Evolutionary conservation across 1,139 yeast species (phyloP), one percentile per base, ranked within the genome.

Genomic region (Pichia norvegensis): DNA sequence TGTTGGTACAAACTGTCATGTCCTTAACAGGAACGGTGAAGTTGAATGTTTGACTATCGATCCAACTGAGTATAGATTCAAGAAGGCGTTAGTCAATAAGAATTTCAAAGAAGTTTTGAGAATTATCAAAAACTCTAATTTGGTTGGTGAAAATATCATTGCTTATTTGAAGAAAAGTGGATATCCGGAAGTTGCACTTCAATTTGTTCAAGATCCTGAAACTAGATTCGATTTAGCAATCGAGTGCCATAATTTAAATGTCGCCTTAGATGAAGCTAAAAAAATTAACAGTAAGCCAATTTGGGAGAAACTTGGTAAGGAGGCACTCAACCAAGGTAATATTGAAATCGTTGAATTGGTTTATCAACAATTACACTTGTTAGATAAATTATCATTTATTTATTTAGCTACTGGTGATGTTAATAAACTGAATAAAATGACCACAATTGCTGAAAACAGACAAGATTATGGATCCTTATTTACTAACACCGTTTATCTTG

Each of bases 101-200:
- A 88, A 92, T 65, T 92, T 87, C 68, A 80, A 80, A 54, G 98
- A 94, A 67, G 97, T 94, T 22, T 74, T 92, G 55, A 79, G 96
- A 57, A 79, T 94, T 55, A 92, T 94, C 65, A 82, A 80, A 60
- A 81, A 76, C 51, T 90, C 97, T 25, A 88, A 86, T 61, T 75
- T 94, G 61, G 98, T 94, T 46, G 99, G 99, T 54, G 97, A 94
- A 69, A 88, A 90, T 64, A 92, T 94, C 61, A 90, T 94, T 64
- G 92, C 95, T 8, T 94, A 92, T 65, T 74, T 94, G 60, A 96
- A 94, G 64, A 84, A 90, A 72, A 81, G 87, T 63, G 99, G 98
- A 2, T 92, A 84, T 65, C 97, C 98, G 17, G 95, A 86, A 64
- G 74, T 78, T 53, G 98, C 99, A 2, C 74, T 94, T 52, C 97